Base-by-base conservation (phyloP, 73 alveolate genomes). In the Paraurostyla sp. region DNA sequence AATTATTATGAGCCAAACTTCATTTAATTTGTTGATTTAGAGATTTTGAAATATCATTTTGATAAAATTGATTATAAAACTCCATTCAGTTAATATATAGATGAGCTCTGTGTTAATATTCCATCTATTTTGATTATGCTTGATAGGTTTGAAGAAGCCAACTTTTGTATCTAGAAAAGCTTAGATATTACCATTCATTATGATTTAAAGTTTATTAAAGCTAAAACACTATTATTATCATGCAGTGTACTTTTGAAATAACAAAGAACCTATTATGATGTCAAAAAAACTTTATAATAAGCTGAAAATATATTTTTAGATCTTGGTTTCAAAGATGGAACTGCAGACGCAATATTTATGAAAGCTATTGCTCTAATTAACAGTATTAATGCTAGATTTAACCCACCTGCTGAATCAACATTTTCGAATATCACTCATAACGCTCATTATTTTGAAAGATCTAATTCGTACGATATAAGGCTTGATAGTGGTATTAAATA, bases 281-380 rank as follows among this genome's bases (percentile, higher is more conserved):
- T 73, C 33, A 30, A 13, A 2, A 13, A 32, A 0, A 15, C 42
- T 13, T 29, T 78, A 63, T 91, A 89, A 27, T 25, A 54, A n/a
- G 81, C 88, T 63, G 30, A 78, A 41, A 81, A 75, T n/a, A 29
- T 89, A 7, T 85, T 85, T n/a, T 30, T 50, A 13, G 71, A 57
- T 63, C 49, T 81, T 1, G 60, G 54, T 0, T 59, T 80, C 43
- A 23, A 38, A 11, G 84, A 80, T 18, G 76, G 91, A 58, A 43
- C 32, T 7, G 91, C 88, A 23, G 94, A 88, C 18, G 94, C 94
- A 0, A 56, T 41, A 25, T 78, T 27, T 25, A 60, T 65, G 2
- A 65, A 48, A 16, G 91, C 71, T 11, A 36, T 71, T 38, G 35
- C 85, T 23, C 25, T 88, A 33, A 54, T 87, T 6, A 51, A 48